phyloP scores from a whole-genome alignment of 148 eudicot species.

The Heliosperma pusillum region DNA sequence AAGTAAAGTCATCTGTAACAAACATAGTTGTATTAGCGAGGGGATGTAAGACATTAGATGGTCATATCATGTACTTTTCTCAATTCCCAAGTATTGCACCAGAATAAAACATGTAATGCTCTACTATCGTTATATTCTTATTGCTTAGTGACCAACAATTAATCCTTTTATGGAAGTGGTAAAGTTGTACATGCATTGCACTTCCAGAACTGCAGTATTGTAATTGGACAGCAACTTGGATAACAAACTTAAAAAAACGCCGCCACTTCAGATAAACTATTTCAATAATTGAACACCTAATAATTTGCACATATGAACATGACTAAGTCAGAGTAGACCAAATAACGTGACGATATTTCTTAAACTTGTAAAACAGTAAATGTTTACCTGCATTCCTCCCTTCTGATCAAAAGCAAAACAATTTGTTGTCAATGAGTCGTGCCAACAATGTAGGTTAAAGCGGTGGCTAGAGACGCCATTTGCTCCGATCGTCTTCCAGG shows the following conservation, averaged over 20 bases:
- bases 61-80: neutral
- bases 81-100: too few species aligned
- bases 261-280: too few species aligned
- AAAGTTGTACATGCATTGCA: neutral
- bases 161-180: too few species aligned
- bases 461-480: conserved; percentile 93
- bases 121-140: too few species aligned
- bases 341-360: neutral
- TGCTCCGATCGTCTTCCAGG: conserved; percentile 62
- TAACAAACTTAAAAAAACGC: neutral
- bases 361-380: neutral
- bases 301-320: neutral
- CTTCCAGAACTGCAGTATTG: neutral
- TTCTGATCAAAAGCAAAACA: conserved; percentile 59
- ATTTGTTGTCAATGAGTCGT: conserved; percentile 87
- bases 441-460: conserved; percentile 65
- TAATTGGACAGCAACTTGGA: neutral
- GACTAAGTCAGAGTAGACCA: neutral
- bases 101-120: too few species aligned
- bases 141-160: too few species aligned
- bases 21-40: too few species aligned
- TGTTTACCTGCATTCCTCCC: conserved; percentile 87
- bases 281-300: too few species aligned
- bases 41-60: neutral
- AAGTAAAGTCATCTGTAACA: too few species aligned